Evolutionary conservation across 805 yeast genomes (phyloP), one percentile per base, ranked within the genome.

Genomic region (Candida argentea): DNA sequence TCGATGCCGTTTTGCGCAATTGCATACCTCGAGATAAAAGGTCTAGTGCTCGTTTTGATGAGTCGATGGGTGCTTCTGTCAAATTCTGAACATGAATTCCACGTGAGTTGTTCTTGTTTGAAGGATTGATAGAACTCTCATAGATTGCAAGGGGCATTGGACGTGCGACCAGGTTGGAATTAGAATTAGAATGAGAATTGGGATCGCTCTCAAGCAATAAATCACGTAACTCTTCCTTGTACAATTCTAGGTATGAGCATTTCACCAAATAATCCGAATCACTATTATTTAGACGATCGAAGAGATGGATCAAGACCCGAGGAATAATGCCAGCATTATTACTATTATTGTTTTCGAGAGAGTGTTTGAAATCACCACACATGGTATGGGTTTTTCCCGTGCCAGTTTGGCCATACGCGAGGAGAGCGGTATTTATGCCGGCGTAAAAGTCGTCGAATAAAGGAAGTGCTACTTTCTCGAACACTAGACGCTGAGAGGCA

Each of bases 341-440:
- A 29, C 13, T 25, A 15, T 14, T 16, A 11, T 21, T 15, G n/a
- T n/a, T 11, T 7, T 14, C 6, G 14, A 6, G 25, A 17, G 10
- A 14, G 13, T 13, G 19, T 4, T 48, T 5, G 40, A 43, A 8
- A 21, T 63, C 65, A 6, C 78, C 77, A 46, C 70, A 73, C 91
- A 72, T 72, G 2, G 78, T 70, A 46, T 74, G 75, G 0, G 95
- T 84, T 43, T 84, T 85, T 15, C 94, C 94, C 0, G 94, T 81
- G 1, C 94, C 91, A 0, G 94, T 85, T 66, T 84, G 93, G 14
- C 78, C 78, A 44, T 72, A 72, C 0, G 91, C 94, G 39, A 85
- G 63, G 16, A 84, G 67, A 0, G 94, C 80, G 39, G 86, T 84
- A 46, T 83, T 84, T 35, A 37, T 51, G 10, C 78, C 77, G 26